phyloP scores from a whole-genome alignment of 352 stramenopile genomes.

The Phytopythium boreale region DNA sequence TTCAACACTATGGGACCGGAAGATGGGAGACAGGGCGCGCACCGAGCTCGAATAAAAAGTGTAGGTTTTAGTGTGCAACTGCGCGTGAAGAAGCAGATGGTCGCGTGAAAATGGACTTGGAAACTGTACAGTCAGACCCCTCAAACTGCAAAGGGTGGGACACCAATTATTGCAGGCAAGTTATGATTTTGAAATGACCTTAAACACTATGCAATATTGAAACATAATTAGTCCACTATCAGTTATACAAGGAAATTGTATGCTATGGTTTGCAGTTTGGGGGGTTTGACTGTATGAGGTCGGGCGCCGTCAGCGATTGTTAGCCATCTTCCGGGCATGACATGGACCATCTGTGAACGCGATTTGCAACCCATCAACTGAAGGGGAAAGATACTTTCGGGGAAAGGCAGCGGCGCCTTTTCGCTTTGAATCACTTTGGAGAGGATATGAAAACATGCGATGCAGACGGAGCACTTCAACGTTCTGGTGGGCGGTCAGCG shows the following conservation, averaged over 20 bases:
- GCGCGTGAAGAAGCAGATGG: neutral
- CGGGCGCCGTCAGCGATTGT: neutral
- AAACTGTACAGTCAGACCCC: too few relatives aligned
- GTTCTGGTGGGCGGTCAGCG: neutral
- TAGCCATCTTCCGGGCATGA: neutral
- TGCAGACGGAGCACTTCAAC: conserved; percentile 3
- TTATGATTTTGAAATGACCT: too few relatives aligned
- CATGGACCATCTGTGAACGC: neutral
- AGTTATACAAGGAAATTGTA: too few relatives aligned
- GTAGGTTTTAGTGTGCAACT: neutral
- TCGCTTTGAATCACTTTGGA: neutral
- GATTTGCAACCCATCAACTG: conserved; percentile 3
- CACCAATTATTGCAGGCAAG: too few relatives aligned
- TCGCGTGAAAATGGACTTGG: neutral
- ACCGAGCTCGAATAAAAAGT: neutral
- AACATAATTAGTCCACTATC: too few relatives aligned
- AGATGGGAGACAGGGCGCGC: neutral
- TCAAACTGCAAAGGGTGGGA: too few relatives aligned
- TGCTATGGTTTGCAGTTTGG: too few relatives aligned
- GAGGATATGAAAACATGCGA: neutral
- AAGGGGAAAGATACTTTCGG: neutral
- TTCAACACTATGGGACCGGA: neutral
- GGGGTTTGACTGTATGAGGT: too few relatives aligned
- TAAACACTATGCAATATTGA: too few relatives aligned
- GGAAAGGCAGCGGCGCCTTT: neutral